Percentiles rank a stretch among this genome's conserved stretches.
Evolutionary conservation across 352 stramenopile species (phyloP).

Genomic region (Globisporangium alternatum): DNA sequence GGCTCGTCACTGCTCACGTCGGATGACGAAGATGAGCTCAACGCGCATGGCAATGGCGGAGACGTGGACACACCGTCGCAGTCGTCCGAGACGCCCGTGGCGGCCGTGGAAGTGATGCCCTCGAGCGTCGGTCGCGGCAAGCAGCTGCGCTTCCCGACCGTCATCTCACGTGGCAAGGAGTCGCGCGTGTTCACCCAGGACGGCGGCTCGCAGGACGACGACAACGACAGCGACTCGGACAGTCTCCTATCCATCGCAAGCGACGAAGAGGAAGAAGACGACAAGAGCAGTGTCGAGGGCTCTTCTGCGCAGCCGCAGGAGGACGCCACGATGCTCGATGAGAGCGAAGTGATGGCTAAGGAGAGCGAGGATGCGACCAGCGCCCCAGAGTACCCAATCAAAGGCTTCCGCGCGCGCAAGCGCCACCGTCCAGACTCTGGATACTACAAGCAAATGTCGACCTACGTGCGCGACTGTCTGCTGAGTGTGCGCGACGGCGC

Average conservation of each 20-base stretch:
- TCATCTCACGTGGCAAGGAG: conserved; percentile 74
- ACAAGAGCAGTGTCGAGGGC: conserved; percentile 18
- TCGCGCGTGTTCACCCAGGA: conserved; percentile 42
- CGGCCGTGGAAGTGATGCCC: conserved; percentile 68
- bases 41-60: conserved; percentile 12
- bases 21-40: conserved; percentile 22
- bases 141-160: conserved; percentile 70
- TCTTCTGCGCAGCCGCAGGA: conserved; percentile 3
- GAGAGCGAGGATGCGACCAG: conserved; percentile 7
- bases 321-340: conserved; percentile 5
- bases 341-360: conserved; percentile 17
- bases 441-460: conserved; percentile 86
- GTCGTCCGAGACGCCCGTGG: conserved; percentile 22
- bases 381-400: conserved; percentile 53
- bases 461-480: conserved; percentile 78
- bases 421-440: conserved; percentile 76
- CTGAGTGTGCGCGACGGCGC: conserved; percentile 67
- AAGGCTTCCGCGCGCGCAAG: conserved; percentile 70
- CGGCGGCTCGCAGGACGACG: conserved; percentile 28
- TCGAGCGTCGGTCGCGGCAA: conserved; percentile 69
- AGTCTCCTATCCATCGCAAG: conserved; percentile 75
- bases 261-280: conserved; percentile 60
- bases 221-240: conserved; percentile 49
- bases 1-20: conserved; percentile 31
- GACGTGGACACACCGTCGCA: conserved; percentile 14